Percentiles rank a stretch among this genome's conserved stretches.
Evolutionary conservation across 2,329 filamentous ascomycete genomes (phyloP).

Genomic region (Cadophora gregata): DNA sequence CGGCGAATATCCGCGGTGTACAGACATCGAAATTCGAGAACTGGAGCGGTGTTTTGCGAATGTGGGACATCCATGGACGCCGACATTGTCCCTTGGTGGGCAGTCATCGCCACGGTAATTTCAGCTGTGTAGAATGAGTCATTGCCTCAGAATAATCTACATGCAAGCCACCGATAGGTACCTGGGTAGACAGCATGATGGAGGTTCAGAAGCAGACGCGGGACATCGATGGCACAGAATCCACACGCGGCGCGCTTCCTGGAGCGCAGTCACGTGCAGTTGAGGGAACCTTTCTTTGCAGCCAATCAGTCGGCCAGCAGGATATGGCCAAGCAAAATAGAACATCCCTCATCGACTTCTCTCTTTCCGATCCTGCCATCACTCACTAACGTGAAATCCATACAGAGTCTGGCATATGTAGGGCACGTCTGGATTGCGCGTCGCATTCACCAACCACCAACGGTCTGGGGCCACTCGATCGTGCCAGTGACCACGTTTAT

Average conservation of each 20-base stretch:
- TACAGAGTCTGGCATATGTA: background rate
- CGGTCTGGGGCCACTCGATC: background rate
- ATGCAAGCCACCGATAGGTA: background rate
- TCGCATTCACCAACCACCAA: background rate
- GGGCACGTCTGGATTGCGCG: background rate
- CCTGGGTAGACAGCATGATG: background rate
- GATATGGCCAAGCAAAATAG: background rate
- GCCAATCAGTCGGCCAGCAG: conserved; percentile 1
- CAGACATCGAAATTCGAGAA: conserved; percentile 83
- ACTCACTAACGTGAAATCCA: background rate
- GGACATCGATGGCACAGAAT: background rate
- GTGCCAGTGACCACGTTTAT: conserved; percentile 3
- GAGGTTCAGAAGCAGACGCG: background rate
- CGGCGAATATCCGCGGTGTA: conserved; percentile 85
- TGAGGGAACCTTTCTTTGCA: background rate
- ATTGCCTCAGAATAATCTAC: conserved; percentile 12
- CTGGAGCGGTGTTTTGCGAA: conserved; percentile 66
- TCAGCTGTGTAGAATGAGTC: conserved; percentile 19
- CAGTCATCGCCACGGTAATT: conserved; percentile 25
- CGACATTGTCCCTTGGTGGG: conserved; percentile 21
- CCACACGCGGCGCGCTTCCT: background rate
- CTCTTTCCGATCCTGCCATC: background rate
- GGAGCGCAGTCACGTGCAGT: background rate
- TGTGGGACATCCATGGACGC: conserved; percentile 36
- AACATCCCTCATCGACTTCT: background rate